phyloP scores from a whole-genome alignment of 108 stramenopile species.

The Nannochloropsis gaditana region DNA sequence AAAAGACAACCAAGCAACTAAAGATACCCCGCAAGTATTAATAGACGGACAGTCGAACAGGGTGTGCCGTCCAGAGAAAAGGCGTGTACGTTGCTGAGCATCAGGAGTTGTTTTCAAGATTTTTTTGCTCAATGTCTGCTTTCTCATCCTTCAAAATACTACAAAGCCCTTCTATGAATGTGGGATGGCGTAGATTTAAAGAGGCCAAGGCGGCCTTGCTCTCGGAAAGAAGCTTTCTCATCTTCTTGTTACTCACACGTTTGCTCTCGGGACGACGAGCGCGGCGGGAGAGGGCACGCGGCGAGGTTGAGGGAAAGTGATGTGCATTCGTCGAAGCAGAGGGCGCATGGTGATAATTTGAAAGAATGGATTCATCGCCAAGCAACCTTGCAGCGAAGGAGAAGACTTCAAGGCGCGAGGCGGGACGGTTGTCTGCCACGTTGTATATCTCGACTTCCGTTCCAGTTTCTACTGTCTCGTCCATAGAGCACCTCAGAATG shows the following conservation, averaged over 20 bases:
- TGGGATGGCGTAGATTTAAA: slow-evolving; percentile 8
- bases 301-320: background rate
- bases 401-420: slow-evolving; percentile 27
- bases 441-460: slow-evolving; percentile 19
- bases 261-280: background rate
- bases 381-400: slow-evolving; percentile 1
- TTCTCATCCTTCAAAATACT: too few relatives aligned
- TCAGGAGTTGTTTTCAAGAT: too few relatives aligned
- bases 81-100: too few relatives aligned
- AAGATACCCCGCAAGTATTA: too few relatives aligned
- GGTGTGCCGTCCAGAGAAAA: too few relatives aligned
- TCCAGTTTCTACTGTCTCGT: background rate
- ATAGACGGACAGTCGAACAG: too few relatives aligned
- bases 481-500: slow-evolving; percentile 11
- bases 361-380: background rate
- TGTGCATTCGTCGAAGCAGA: background rate
- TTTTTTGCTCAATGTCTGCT: too few relatives aligned
- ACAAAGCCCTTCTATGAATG: background rate
- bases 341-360: background rate
- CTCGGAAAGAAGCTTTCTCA: background rate
- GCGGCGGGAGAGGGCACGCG: background rate
- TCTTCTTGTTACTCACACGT: background rate
- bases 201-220: background rate
- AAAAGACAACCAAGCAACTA: too few relatives aligned
- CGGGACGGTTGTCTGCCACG: slow-evolving; percentile 30